Base-by-base conservation (phyloP, 2,329 filamentous ascomycete genomes). In the Hymenoscyphus repandus region DNA sequence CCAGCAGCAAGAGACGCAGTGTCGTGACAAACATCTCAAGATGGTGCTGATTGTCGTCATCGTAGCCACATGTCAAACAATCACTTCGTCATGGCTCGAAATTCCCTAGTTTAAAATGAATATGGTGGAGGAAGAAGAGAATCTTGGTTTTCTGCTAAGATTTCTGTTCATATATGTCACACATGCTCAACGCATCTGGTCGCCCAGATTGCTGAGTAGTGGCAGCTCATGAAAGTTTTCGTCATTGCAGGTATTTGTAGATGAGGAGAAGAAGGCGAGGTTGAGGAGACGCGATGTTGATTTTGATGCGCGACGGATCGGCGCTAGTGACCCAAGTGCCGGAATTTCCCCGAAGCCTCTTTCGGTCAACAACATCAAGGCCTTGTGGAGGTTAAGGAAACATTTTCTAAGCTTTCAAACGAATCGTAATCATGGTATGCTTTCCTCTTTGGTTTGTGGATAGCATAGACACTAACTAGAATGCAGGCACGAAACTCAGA, bases 401-500 rank as follows among this genome's bases (percentile, higher is more conserved):
- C 7, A 27, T 7, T 27, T 27, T 30, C 31, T 18, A 38, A 22
- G 43, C 37, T 38, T 3, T 37, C 34, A 37, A 6, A 43, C 10
- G n/a, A 52, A 22, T 56, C 40, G 51, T 49, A 60, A 62, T 53
- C 49, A 66, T 67, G 64, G 64, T 66, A 57, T 38, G 54, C 43
- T 12, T n/a, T 5, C 2, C 38, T 13, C 2, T 13, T 20, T 15
- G 12, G 13, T 10, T 27, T 10, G 12, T 6, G 13, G 13, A 31
- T n/a, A 10, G 4, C 36, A 7, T 12, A 18, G 30, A 36, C 36
- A 15, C 60, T 58, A 56, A 61, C 46, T 1, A 11, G 13, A 37
- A 15, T 31, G 12, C 62, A 90, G 92, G 91, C 92, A 66, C 92
- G 92, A 67, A 96, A 97, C 72, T 92, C 89, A 41, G 92, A 97